A percentile compares a stretch with the other conserved stretches of the same genome.
phyloP scores from a whole-genome alignment of 75 land plant genomes.

The Selaginella tamariscina region DNA sequence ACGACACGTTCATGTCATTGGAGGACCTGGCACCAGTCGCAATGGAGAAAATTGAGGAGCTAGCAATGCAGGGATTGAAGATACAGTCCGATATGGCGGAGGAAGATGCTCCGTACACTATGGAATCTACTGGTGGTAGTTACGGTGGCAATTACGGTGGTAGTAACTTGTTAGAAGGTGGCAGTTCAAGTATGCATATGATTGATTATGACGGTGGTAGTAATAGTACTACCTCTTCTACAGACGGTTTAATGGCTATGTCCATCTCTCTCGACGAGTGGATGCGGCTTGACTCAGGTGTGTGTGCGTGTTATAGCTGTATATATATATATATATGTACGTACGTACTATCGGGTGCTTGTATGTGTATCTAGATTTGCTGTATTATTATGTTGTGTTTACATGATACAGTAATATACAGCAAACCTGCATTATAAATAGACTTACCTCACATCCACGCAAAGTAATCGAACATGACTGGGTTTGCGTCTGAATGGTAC shows the following conservation, averaged over 20 bases:
- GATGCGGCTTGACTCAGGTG: slow-evolving; percentile 19
- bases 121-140: background rate
- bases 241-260: slow-evolving; percentile 19
- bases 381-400: too few relatives aligned
- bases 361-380: too few relatives aligned
- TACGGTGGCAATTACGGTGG: too few relatives aligned
- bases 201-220: background rate
- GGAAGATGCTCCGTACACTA: background rate
- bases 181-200: slow-evolving; percentile 9
- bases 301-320: too few relatives aligned
- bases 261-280: slow-evolving; percentile 23
- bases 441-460: too few relatives aligned
- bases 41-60: slow-evolving; percentile 86
- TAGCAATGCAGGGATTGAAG: slow-evolving; percentile 21
- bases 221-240: background rate
- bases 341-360: too few relatives aligned
- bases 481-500: too few relatives aligned
- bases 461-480: too few relatives aligned
- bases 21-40: slow-evolving; percentile 97
- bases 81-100: background rate
- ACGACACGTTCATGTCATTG: slow-evolving; percentile 45
- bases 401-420: too few relatives aligned
- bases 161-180: background rate
- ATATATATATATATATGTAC: too few relatives aligned
- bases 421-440: too few relatives aligned